Conservation (phyloP, 2,329 filamentous ascomycete species). For the Gnomoniopsis sp. region DNA sequence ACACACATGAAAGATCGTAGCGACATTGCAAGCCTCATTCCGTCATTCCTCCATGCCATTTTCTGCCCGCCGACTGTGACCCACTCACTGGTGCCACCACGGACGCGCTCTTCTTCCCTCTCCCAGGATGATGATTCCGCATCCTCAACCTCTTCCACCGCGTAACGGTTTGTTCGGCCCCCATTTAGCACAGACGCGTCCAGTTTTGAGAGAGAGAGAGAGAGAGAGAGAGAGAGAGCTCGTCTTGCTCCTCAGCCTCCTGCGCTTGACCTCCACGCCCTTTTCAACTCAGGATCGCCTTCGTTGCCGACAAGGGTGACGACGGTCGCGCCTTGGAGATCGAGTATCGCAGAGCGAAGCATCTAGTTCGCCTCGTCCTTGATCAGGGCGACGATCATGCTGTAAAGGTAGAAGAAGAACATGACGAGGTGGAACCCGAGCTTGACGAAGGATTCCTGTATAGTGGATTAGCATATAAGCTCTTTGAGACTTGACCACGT, state of each 20-base stretch:
- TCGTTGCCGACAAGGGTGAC: background rate
- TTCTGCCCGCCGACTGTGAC: background rate
- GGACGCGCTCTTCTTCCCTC: background rate
- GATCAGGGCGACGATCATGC: conserved; percentile 97
- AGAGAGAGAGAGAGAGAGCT: no score
- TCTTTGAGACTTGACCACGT: no score
- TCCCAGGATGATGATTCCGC: background rate
- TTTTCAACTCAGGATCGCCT: background rate
- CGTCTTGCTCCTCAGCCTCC: background rate
- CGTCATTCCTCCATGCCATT: background rate
- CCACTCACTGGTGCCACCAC: no score
- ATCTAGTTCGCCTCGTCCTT: conserved; percentile 81
- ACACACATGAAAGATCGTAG: conserved; percentile 8
- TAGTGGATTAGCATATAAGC: conserved; percentile 13
- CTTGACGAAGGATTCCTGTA: conserved; percentile 96
- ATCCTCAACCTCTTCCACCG: background rate
- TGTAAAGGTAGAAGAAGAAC: conserved; percentile 99
- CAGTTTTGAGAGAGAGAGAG: no score
- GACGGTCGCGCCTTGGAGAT: background rate
- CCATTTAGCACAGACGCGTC: background rate
- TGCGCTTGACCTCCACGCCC: background rate
- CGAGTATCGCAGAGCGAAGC: background rate
- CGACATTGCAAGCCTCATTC: background rate
- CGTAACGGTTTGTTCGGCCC: background rate
- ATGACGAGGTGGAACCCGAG: conserved; percentile 97